Conservation (phyloP, 2,329 filamentous ascomycete species). For the Bipolaris gigantea region DNA sequence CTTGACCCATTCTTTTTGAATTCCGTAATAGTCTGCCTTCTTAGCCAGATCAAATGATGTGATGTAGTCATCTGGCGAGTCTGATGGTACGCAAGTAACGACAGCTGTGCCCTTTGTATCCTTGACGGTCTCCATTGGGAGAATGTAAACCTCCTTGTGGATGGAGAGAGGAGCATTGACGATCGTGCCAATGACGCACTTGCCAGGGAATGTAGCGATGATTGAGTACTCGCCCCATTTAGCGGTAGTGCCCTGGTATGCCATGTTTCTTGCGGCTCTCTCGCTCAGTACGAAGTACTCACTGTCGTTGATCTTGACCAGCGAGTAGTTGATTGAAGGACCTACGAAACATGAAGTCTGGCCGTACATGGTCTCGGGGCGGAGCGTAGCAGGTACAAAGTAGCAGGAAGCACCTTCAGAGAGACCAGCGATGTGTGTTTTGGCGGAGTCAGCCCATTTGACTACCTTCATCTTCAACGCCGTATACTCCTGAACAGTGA, state of each 20-base stretch:
- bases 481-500: conserved; percentile 88
- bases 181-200: conserved; percentile 82
- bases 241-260: conserved; percentile 85
- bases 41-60: conserved; percentile 86
- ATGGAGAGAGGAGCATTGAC: conserved; percentile 83
- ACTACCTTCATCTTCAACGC: conserved; percentile 88
- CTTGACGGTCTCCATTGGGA: conserved; percentile 94
- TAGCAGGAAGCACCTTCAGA: conserved; percentile 79
- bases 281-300: conserved; percentile 86
- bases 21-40: conserved; percentile 91
- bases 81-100: conserved; percentile 92
- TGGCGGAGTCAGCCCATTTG: conserved; percentile 80
- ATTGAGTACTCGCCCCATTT: conserved; percentile 75
- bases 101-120: conserved; percentile 95
- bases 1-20: conserved; percentile 95
- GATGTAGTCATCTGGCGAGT: conserved; percentile 93
- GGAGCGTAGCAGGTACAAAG: conserved; percentile 87
- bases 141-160: conserved; percentile 80
- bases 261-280: conserved; percentile 89
- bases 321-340: conserved; percentile 83
- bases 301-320: conserved; percentile 69
- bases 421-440: conserved; percentile 72
- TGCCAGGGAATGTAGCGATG: conserved; percentile 73
- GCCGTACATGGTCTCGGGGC: conserved; percentile 98
- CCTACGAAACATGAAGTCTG: conserved; percentile 96